Evolutionary conservation across 352 stramenopile genomes (phyloP).

Genomic region (Globisporangium sylvaticum): DNA sequence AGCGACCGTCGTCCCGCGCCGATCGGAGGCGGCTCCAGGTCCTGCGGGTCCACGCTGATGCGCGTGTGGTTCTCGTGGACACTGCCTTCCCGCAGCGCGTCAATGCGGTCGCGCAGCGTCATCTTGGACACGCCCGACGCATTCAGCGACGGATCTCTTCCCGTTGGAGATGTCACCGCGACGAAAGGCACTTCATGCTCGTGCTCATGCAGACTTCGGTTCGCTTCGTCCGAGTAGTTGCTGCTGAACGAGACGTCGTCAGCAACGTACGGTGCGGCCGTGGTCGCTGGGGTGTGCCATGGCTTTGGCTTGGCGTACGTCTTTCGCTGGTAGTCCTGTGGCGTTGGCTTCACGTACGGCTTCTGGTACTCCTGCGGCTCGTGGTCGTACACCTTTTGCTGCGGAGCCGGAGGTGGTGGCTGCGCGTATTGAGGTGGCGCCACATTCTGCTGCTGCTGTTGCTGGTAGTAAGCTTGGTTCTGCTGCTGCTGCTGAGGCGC

Average conservation of each 20-base stretch:
- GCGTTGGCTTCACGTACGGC: conserved; percentile 6
- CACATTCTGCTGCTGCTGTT: conserved; percentile 1
- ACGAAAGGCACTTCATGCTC: conserved; percentile 16
- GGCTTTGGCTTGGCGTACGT: conserved; percentile 13
- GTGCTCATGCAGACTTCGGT: conserved; percentile 14
- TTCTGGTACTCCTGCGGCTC: conserved; percentile 6
- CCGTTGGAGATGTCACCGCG: conserved; percentile 24
- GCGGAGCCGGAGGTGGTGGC: conserved; percentile 3
- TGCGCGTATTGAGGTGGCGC: background rate
- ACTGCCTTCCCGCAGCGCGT: conserved; percentile 46
- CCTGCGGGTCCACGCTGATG: conserved; percentile 33
- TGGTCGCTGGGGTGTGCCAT: conserved; percentile 3
- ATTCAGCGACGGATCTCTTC: conserved; percentile 4
- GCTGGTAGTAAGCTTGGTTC: conserved; percentile 10
- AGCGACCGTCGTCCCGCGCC: conserved; percentile 22
- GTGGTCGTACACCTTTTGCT: conserved; percentile 12
- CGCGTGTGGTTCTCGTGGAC: conserved; percentile 47
- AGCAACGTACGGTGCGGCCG: conserved; percentile 8
- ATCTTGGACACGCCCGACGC: conserved; percentile 6
- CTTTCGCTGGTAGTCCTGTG: conserved; percentile 15
- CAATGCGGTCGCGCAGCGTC: conserved; percentile 60
- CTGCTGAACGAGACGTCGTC: conserved; percentile 8
- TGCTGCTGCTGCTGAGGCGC: conserved; percentile 13
- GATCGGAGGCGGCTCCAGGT: conserved; percentile 19
- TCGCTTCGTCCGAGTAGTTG: conserved; percentile 11